Evolutionary conservation across 1,284 basidiomycete genomes (phyloP), one percentile per base, ranked within the genome.

Genomic region (Meira miltonrushii): DNA sequence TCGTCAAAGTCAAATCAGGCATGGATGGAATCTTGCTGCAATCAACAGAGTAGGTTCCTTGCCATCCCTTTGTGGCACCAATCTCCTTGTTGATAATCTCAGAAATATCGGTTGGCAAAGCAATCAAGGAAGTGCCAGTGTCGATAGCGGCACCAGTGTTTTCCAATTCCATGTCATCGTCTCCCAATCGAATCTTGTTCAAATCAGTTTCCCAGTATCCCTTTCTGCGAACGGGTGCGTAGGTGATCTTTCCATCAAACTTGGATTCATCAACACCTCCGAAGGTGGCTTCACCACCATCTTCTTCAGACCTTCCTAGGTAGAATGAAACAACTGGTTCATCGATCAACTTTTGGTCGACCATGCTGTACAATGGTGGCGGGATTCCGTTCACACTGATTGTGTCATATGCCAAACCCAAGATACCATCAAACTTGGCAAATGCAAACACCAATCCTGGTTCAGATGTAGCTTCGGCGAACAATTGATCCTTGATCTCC

Each of bases 401-500:
- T 60, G 92, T 95, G 81, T 97, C 87, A 79, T 96, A 98, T 11
- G 81, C 95, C 62, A 99, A 87, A 71, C 95, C 95, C 39, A 96
- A 83, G 70, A 97, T 97, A 66, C 93, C 94, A 79, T 97, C 93
- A 77, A 78, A 92, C 87, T 53, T 53, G 50, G 28, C 50, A 54
- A 75, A 71, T 23, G 94, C 94, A 79, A 98, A 99, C 7, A 93
- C 88, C 62, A 99, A 86, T 61, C 95, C 95, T 48, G 95, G 95
- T 79, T 98, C 95, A 80, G 90, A 90, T 65, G 88, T 90, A 1
- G 93, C 92, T 82, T 98, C 95, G 43, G 93, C 95, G 79, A 99
- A 99, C 79, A 93, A 88, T 78, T 91, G 88, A 23, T 82, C 73
- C 72, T 83, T 83, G 79, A 99, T 84, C 33, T 78, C 79, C 53